Conservation (phyloP, 257 asterid genomes). For the Solanum bukasovii region DNA sequence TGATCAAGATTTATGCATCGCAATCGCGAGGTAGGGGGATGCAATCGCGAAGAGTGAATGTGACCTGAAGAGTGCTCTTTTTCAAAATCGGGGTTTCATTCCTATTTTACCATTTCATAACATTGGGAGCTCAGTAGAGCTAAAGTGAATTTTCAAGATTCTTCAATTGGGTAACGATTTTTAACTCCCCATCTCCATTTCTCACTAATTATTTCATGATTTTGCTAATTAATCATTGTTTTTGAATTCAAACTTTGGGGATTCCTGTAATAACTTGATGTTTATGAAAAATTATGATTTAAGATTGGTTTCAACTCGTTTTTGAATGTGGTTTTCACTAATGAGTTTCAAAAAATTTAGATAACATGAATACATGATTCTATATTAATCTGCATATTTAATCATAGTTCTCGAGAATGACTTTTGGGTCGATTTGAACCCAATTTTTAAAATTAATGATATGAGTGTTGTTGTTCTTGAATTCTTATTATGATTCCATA, state of each 20-base stretch:
- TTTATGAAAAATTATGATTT: neutral
- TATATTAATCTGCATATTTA: too few species aligned
- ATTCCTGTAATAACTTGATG: neutral
- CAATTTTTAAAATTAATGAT: too few species aligned
- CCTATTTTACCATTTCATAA: too few species aligned
- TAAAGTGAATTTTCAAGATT: neutral
- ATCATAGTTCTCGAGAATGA: neutral
- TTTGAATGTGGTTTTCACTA: neutral
- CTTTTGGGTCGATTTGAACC: neutral
- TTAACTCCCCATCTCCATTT: neutral
- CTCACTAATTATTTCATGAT: neutral
- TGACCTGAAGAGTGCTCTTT: neutral
- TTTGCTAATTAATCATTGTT: neutral
- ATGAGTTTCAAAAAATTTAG: neutral
- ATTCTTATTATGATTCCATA: neutral
- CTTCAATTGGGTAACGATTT: neutral
- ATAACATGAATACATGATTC: too few species aligned
- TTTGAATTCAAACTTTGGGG: neutral
- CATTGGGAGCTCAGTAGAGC: neutral
- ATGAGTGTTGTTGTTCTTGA: neutral
- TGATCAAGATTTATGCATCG: too few species aligned
- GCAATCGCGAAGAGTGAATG: too few species aligned
- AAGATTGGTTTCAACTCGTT: neutral
- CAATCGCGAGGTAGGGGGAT: too few species aligned
- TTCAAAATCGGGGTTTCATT: neutral